Base-by-base conservation (phyloP, 2,329 filamentous ascomycete genomes). In the Rhinocladiella similis region DNA sequence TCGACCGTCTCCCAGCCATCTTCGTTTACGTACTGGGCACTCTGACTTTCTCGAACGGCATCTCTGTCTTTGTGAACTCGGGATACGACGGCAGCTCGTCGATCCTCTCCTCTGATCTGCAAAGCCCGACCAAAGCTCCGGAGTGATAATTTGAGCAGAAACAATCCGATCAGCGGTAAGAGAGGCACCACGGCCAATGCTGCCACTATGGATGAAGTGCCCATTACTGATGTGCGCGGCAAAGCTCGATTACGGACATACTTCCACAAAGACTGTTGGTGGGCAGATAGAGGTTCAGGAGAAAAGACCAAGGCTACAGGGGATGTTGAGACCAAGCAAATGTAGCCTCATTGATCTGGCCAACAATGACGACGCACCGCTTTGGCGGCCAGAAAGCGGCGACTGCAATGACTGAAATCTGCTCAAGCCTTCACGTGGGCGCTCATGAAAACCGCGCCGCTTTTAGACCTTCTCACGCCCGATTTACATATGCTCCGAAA, bases 1-100 rank as follows among this genome's bases (percentile, higher is more conserved):
- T 87, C 83, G 20, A 90, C 80, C 66, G 85, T 86, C 70, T 90
- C 86, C 86, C 87, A 90, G 49, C 85, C 83, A 61, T 88, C 85
- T 27, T 81, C 76, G 50, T 70, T 65, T 65, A 65, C 63, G 29
- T 49, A 48, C n/a, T 54, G 54, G 10, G 19, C n/a, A 25, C 35
- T 5, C 29, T 49, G 57, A 18, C 39, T 18, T 45, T 53, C 43
- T 12, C 18, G 16, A 3, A 53, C 81, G 80, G 50, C 86, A 14
- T 46, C 50, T 47, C 48, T 52, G 9, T 63, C 62, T 7, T 46
- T 29, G 22, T 56, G 45, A 41, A 65, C 46, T 19, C 54, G 50
- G 13, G 49, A 51, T 20, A 50, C 35, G n/a, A 67, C 59, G n/a
- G 62, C 59, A 13, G 59, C 53, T 42, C 60, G 57, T 46, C 61